Evolutionary conservation across 495 filamentous ascomycete genomes (phyloP).

Genomic region (Collariella sp.): DNA sequence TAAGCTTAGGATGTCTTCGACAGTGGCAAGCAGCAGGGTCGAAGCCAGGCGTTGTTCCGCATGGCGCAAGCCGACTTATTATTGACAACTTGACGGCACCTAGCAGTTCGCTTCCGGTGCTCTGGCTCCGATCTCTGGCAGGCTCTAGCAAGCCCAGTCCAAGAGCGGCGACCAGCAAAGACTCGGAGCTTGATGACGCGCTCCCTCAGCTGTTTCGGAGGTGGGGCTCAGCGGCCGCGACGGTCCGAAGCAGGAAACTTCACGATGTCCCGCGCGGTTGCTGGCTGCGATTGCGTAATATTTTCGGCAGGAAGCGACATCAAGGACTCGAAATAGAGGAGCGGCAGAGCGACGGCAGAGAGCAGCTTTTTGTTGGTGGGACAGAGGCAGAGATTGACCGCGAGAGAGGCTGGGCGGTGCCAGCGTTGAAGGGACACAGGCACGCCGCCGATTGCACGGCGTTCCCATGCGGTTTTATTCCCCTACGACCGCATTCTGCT

Average conservation of each 20-base stretch:
- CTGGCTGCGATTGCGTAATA: slow-evolving; percentile 3
- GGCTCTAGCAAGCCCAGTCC: background rate
- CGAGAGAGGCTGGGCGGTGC: background rate
- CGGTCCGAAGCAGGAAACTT: slow-evolving; percentile 4
- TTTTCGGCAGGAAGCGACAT: background rate
- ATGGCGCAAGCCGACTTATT: background rate
- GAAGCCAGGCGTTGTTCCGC: background rate
- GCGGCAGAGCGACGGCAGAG: background rate
- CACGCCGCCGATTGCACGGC: slow-evolving; percentile 2
- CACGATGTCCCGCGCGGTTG: background rate
- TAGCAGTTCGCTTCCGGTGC: background rate
- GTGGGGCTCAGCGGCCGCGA: slow-evolving; percentile 5
- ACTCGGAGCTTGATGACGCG: background rate
- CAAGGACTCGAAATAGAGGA: background rate
- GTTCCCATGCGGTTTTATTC: slow-evolving; percentile 2
- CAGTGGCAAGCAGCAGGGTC: background rate
- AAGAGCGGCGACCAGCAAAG: background rate
- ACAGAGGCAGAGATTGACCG: background rate
- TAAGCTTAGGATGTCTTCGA: background rate
- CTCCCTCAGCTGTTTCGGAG: background rate
- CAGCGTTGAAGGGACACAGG: background rate
- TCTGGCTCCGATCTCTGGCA: background rate
- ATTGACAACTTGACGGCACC: background rate
- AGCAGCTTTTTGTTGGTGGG: background rate
- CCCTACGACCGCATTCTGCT: background rate